phyloP scores from a whole-genome alignment of 2,329 filamentous ascomycete species.

The Onygenales sp. region DNA sequence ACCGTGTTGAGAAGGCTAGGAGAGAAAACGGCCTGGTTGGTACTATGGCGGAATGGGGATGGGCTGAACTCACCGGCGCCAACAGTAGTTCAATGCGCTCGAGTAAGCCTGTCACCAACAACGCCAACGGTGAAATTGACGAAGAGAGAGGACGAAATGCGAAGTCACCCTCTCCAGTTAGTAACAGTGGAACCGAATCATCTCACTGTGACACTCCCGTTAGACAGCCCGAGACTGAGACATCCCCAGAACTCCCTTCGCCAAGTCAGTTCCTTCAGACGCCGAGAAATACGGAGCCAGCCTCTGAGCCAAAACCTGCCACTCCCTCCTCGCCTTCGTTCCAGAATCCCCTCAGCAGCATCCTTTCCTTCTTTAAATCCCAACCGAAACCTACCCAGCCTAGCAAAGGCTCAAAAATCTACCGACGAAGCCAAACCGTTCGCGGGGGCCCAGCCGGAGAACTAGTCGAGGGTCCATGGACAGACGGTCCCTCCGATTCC shows the following conservation, averaged over 20 bases:
- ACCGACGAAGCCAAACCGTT: slow-evolving; percentile 68
- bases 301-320: slow-evolving; percentile 19
- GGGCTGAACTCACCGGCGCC: slow-evolving; percentile 75
- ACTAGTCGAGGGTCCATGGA: background rate
- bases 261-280: slow-evolving; percentile 9
- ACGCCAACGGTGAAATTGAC: slow-evolving; percentile 1
- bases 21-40: slow-evolving; percentile 87
- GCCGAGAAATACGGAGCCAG: slow-evolving; percentile 17
- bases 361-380: slow-evolving; percentile 67
- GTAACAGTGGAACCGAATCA: background rate
- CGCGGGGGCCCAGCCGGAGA: slow-evolving; percentile 17
- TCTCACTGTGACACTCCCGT: no score
- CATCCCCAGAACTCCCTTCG: slow-evolving; percentile 5
- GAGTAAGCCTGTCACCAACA: slow-evolving; percentile 8
- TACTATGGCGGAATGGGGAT: slow-evolving; percentile 86
- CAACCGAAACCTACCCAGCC: slow-evolving; percentile 40
- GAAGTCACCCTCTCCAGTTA: background rate
- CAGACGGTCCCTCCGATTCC: background rate
- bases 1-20: slow-evolving; percentile 85
- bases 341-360: slow-evolving; percentile 47
- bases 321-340: slow-evolving; percentile 14
- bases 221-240: slow-evolving; percentile 6
- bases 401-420: slow-evolving; percentile 50
- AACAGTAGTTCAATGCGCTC: slow-evolving; percentile 42
- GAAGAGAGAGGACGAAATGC: slow-evolving; percentile 3